These are phyloP conservation scores for Drechslerella coelobrocha DNA, from an alignment of 2,329 filamentous ascomycete species.

Conservation along the genomic window DNA sequence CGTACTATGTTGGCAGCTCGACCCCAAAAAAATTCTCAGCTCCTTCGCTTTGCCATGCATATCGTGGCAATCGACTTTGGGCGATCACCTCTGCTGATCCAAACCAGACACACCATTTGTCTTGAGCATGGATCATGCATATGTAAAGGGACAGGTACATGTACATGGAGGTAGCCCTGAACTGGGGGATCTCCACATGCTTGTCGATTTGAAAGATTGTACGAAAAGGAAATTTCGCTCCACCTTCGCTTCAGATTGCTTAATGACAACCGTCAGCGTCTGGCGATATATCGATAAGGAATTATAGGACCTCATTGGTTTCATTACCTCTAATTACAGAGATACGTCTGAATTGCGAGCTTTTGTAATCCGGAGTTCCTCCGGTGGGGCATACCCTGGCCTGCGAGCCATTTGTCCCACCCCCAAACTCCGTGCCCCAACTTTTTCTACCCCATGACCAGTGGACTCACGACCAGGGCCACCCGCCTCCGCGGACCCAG, in stretches of 20 bases:
- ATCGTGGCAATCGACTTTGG: constrained; percentile 25
- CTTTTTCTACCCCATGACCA: constrained; percentile 30
- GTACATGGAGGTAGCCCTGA: neutral
- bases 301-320: constrained; percentile 15
- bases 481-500: constrained; percentile 17
- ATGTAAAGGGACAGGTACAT: neutral
- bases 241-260: constrained; percentile 11
- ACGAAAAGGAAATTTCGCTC: constrained; percentile 2
- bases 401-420: constrained; percentile 22
- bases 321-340: neutral
- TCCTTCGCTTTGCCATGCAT: constrained; percentile 5
- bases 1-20: neutral
- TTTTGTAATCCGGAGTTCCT: constrained; percentile 33
- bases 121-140: constrained; percentile 17
- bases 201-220: constrained; percentile 11
- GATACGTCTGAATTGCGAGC: neutral
- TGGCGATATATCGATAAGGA: too few relatives aligned
- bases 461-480: constrained; percentile 19
- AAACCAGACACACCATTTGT: constrained; percentile 1
- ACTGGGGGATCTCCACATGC: constrained; percentile 1
- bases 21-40: neutral
- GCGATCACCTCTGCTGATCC: constrained; percentile 9
- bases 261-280: too few relatives aligned
- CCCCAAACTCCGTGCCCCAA: constrained; percentile 33
- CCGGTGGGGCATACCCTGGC: constrained; percentile 27